phyloP scores from a whole-genome alignment of 352 stramenopile species.

The Globisporangium splendens region DNA sequence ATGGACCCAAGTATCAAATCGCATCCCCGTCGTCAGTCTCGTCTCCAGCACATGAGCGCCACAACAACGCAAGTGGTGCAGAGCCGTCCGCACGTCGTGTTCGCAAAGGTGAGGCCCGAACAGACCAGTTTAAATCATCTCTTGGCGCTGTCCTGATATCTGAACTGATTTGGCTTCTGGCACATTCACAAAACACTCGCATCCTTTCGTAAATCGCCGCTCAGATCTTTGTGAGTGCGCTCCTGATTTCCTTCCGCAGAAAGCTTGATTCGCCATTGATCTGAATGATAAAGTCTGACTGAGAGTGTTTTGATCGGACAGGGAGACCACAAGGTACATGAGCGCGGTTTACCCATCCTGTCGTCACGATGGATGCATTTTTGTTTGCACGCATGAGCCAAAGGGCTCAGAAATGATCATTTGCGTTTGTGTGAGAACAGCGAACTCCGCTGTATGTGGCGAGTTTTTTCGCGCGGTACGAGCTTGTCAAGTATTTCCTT shows the following conservation, averaged over 20 bases:
- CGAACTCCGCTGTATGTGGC: constrained; percentile 62
- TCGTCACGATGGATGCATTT: background rate
- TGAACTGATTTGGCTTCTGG: constrained; percentile 4
- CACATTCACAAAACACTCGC: background rate
- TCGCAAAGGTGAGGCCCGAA: constrained; percentile 32
- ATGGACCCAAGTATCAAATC: constrained; percentile 9
- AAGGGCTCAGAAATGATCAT: too few species aligned
- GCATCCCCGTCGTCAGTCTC: background rate
- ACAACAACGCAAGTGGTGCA: constrained; percentile 8
- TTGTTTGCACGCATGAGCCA: background rate
- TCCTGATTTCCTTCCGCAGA: background rate
- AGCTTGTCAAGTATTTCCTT: constrained; percentile 49
- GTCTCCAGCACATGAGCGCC: background rate
- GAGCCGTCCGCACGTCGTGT: constrained; percentile 24
- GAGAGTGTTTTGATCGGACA: background rate
- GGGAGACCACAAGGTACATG: constrained; percentile 1
- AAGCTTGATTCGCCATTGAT: too few species aligned
- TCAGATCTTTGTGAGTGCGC: constrained; percentile 11
- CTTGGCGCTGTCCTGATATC: background rate
- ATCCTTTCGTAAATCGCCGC: too few species aligned
- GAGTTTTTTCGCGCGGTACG: constrained; percentile 54
- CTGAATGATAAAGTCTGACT: background rate
- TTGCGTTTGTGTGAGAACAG: constrained; percentile 13
- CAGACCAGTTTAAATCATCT: too few species aligned
- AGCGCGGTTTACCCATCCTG: background rate